Percentiles rank a stretch among this genome's conserved stretches.
phyloP scores from a whole-genome alignment of 1,284 basidiomycete genomes.

The Volvariella surrecta region DNA sequence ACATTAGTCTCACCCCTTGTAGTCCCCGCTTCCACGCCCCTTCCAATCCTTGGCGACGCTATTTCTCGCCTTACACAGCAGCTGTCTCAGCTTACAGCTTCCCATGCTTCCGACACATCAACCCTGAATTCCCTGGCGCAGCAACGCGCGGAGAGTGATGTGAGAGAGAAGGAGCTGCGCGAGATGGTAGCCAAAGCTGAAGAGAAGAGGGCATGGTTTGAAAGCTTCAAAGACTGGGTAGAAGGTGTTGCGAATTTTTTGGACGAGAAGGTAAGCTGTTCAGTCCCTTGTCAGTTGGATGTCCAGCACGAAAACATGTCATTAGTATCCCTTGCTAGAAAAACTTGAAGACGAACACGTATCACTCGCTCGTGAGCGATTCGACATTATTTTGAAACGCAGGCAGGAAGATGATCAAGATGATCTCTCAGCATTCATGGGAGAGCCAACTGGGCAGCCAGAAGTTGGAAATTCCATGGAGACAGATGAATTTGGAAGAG shows the following conservation, averaged over 20 bases:
- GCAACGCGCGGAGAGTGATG: conserved; percentile 66
- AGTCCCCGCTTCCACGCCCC: conserved; percentile 55
- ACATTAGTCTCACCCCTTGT: conserved; percentile 11
- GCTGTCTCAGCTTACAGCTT: conserved; percentile 59
- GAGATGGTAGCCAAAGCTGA: conserved; percentile 75
- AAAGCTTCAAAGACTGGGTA: conserved; percentile 77
- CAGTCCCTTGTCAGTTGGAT: background rate
- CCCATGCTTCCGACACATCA: conserved; percentile 59
- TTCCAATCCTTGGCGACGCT: conserved; percentile 51
- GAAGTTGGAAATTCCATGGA: conserved; percentile 29
- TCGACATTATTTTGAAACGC: conserved; percentile 59
- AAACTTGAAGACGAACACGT: conserved; percentile 78
- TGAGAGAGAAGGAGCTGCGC: conserved; percentile 74
- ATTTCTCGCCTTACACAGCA: conserved; percentile 53
- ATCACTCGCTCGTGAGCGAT: conserved; percentile 69
- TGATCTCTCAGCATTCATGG: conserved; percentile 73
- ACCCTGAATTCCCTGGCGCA: conserved; percentile 53
- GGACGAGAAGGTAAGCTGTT: conserved; percentile 73
- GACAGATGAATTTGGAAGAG: conserved; percentile 58
- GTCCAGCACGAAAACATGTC: conserved; percentile 3
- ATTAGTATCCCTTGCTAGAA: conserved; percentile 76
- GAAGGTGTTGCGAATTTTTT: conserved; percentile 85
- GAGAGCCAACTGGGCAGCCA: conserved; percentile 30
- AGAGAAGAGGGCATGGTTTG: conserved; percentile 82
- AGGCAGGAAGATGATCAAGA: conserved; percentile 72